Evolutionary conservation across 2,329 filamentous ascomycete species (phyloP).

Genomic region (Aspergillus ustus): DNA sequence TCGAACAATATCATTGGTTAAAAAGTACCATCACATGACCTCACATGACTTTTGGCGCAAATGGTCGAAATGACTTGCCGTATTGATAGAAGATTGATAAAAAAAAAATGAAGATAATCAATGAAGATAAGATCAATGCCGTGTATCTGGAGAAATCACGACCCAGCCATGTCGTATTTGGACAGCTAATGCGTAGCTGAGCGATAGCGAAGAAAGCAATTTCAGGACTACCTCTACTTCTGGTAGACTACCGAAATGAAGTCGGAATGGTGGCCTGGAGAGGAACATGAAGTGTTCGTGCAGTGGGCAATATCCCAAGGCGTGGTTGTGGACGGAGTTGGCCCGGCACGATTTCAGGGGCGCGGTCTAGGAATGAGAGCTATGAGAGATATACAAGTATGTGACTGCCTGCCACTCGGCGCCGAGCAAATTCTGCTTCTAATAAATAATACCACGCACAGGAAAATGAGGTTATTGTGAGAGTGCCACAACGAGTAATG

Average conservation of each 20-base stretch:
- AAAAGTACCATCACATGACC: too few relatives aligned
- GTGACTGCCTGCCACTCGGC: background rate
- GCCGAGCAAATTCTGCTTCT: background rate
- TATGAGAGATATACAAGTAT: constrained; percentile 67
- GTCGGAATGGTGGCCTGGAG: constrained; percentile 38
- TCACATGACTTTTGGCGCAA: too few relatives aligned
- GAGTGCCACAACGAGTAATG: constrained; percentile 67
- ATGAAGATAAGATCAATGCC: too few relatives aligned
- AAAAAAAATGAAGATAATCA: too few relatives aligned
- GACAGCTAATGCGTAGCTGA: too few relatives aligned
- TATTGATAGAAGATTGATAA: constrained; percentile 27
- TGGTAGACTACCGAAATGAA: too few relatives aligned
- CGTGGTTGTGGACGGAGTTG: constrained; percentile 69
- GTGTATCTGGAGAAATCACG: background rate
- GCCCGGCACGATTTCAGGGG: constrained; percentile 68
- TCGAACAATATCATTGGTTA: too few relatives aligned
- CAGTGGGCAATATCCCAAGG: constrained; percentile 70
- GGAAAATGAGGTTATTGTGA: constrained; percentile 66
- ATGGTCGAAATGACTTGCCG: constrained; percentile 19
- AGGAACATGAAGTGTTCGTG: constrained; percentile 60
- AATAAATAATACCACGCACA: constrained; percentile 32
- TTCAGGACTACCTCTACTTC: too few relatives aligned
- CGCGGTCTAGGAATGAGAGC: constrained; percentile 80
- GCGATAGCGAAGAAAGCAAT: too few relatives aligned
- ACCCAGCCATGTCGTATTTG: background rate